These are phyloP conservation scores for Calvatia gigantea DNA, from an alignment of 768 basidiomycete genomes.

Conservation along the genomic window DNA sequence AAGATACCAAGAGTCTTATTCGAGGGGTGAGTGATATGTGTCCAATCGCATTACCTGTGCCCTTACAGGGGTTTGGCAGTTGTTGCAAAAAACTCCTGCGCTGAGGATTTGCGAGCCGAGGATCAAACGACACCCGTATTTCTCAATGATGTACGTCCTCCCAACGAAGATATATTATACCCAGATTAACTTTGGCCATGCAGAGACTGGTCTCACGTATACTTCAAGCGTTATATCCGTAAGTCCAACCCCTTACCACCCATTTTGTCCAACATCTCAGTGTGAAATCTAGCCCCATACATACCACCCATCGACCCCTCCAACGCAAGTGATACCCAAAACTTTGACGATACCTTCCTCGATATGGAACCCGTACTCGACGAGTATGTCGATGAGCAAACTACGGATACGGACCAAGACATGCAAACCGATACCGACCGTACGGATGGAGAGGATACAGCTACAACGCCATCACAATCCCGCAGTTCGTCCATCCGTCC, in stretches of 20 bases:
- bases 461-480: constrained; percentile 77
- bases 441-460: constrained; percentile 72
- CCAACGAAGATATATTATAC: constrained; percentile 14
- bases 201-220: constrained; percentile 93
- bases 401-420: constrained; percentile 41
- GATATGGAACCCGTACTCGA: constrained; percentile 93
- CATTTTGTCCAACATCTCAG: background rate
- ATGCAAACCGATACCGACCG: constrained; percentile 54
- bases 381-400: constrained; percentile 56
- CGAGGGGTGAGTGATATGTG: constrained; percentile 71
- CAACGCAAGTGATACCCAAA: constrained; percentile 94
- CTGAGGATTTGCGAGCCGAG: constrained; percentile 90
- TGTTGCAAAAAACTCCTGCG: constrained; percentile 90
- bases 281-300: constrained; percentile 66
- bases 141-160: constrained; percentile 79
- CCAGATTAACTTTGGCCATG: constrained; percentile 13
- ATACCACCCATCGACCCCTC: constrained; percentile 88
- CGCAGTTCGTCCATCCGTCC: constrained; percentile 70
- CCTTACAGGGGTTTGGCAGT: constrained; percentile 44
- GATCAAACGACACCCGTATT: constrained; percentile 93
- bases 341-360: constrained; percentile 96
- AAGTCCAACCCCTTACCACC: constrained; percentile 29
- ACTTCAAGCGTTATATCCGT: constrained; percentile 93
- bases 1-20: constrained; percentile 92
- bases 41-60: no score